phyloP scores from a whole-genome alignment of 805 yeast genomes.

The Spathaspora girioi region DNA sequence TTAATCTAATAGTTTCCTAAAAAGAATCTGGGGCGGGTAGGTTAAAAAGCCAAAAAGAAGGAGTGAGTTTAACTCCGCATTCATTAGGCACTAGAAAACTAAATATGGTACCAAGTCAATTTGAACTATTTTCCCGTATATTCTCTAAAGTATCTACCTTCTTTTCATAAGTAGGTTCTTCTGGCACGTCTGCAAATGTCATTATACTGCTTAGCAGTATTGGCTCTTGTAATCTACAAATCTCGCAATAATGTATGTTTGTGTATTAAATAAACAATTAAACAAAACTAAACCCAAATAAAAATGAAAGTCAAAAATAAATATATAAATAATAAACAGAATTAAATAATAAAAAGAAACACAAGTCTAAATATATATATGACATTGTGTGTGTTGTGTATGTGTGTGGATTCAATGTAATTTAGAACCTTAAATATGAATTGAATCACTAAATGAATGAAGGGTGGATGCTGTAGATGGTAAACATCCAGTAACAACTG shows the following conservation, averaged over 20 bases:
- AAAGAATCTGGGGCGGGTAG: no score
- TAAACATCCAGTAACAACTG: conserved; percentile 5
- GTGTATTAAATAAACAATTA: not conserved
- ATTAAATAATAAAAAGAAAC: conserved; percentile 1
- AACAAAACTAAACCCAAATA: not conserved
- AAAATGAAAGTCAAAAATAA: conserved; percentile 1
- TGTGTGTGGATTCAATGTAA: not conserved
- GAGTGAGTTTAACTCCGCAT: no score
- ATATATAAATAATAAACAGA: conserved; percentile 1
- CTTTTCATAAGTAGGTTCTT: no score
- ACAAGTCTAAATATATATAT: not conserved
- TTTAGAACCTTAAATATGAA: conserved; percentile 19
- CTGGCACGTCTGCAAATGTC: no score
- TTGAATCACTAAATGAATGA: conserved; percentile 31
- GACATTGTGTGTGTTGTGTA: not conserved
- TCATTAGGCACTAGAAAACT: no score
- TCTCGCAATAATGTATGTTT: not conserved
- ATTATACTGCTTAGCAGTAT: no score
- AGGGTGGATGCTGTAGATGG: conserved; percentile 30
- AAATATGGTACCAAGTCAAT: no score
- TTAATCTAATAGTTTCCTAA: no score
- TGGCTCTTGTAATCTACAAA: no score
- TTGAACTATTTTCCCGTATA: no score
- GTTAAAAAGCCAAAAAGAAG: no score
- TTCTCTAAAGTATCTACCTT: no score